Percentiles rank a stretch among this genome's conserved stretches.
These are phyloP conservation scores for Orbilia oligospora DNA, from an alignment of 2,329 filamentous ascomycete species.

Conservation along the genomic window DNA sequence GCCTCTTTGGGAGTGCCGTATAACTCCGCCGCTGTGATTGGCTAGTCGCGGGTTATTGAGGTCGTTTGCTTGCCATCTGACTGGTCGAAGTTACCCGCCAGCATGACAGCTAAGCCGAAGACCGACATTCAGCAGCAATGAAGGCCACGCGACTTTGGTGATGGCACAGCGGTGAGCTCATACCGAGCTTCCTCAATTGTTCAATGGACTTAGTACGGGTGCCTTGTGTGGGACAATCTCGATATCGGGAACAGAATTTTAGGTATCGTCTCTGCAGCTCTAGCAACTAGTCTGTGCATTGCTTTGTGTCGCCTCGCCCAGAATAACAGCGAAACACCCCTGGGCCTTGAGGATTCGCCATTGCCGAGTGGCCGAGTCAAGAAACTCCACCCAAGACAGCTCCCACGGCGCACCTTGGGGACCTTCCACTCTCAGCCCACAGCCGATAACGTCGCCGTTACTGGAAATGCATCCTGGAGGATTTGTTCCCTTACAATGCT, in stretches of 20 bases:
- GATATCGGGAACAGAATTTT: slow-evolving; percentile 50
- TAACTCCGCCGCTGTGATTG: slow-evolving; percentile 40
- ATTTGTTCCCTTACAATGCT: slow-evolving; percentile 17
- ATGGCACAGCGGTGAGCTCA: slow-evolving; percentile 18
- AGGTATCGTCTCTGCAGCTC: slow-evolving; percentile 16
- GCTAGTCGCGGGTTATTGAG: slow-evolving; percentile 36
- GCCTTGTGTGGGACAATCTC: slow-evolving; percentile 48
- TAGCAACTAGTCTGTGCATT: background rate
- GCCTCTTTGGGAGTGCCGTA: slow-evolving; percentile 38
- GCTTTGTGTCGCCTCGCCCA: slow-evolving; percentile 50
- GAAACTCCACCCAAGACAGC: slow-evolving; percentile 55
- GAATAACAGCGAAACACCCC: slow-evolving; percentile 36
- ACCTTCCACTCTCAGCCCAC: slow-evolving; percentile 56
- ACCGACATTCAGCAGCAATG: slow-evolving; percentile 44
- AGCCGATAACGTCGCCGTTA: slow-evolving; percentile 57
- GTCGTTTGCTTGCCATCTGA: slow-evolving; percentile 54
- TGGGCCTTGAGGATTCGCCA: slow-evolving; percentile 41
- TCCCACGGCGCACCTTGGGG: slow-evolving; percentile 35
- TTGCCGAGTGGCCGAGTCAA: slow-evolving; percentile 55
- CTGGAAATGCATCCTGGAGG: slow-evolving; percentile 33
- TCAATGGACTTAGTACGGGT: slow-evolving; percentile 48
- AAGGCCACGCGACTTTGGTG: slow-evolving; percentile 37
- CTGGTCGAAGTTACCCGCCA: slow-evolving; percentile 57
- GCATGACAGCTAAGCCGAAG: slow-evolving; percentile 39
- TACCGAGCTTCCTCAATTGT: slow-evolving; percentile 53